These are phyloP conservation scores for Cryptococcus hybrid DNA, from an alignment of 1,284 basidiomycete species.

Conservation along the genomic window DNA sequence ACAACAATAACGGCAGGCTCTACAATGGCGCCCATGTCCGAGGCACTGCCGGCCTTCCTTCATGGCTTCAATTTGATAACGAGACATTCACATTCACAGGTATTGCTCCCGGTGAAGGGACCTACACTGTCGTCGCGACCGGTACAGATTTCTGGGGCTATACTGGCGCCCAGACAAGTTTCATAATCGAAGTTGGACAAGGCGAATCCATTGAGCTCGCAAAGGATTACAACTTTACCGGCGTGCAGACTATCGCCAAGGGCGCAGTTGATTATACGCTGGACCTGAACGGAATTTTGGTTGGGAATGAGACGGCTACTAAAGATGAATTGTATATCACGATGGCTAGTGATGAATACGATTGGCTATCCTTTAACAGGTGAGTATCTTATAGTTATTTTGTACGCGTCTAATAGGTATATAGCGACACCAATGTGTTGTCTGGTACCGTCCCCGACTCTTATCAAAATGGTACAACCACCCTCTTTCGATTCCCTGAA, in stretches of 20 bases:
- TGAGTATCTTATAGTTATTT: slow-evolving; percentile 17
- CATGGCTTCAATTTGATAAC: slow-evolving; percentile 56
- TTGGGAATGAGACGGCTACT: slow-evolving; percentile 31
- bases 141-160: slow-evolving; percentile 51
- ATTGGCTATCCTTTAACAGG: slow-evolving; percentile 51
- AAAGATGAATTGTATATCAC: slow-evolving; percentile 31
- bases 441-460: slow-evolving; percentile 49
- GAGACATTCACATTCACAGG: slow-evolving; percentile 56
- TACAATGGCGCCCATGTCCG: slow-evolving; percentile 51
- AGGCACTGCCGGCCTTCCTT: slow-evolving; percentile 50
- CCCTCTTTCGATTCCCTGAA: slow-evolving; percentile 44
- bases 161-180: slow-evolving; percentile 47
- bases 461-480: slow-evolving; percentile 49
- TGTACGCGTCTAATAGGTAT: background rate
- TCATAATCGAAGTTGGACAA: slow-evolving; percentile 46
- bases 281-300: slow-evolving; percentile 28
- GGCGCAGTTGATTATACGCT: slow-evolving; percentile 28
- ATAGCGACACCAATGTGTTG: slow-evolving; percentile 33
- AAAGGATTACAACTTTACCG: slow-evolving; percentile 19
- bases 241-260: slow-evolving; percentile 33
- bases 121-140: slow-evolving; percentile 44
- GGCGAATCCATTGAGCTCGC: slow-evolving; percentile 33
- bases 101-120: slow-evolving; percentile 51
- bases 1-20: slow-evolving; percentile 40
- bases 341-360: slow-evolving; percentile 35